These are phyloP conservation scores for Chrysochromulina parva DNA, from an alignment of 78 protist species.

Conservation along the genomic window DNA sequence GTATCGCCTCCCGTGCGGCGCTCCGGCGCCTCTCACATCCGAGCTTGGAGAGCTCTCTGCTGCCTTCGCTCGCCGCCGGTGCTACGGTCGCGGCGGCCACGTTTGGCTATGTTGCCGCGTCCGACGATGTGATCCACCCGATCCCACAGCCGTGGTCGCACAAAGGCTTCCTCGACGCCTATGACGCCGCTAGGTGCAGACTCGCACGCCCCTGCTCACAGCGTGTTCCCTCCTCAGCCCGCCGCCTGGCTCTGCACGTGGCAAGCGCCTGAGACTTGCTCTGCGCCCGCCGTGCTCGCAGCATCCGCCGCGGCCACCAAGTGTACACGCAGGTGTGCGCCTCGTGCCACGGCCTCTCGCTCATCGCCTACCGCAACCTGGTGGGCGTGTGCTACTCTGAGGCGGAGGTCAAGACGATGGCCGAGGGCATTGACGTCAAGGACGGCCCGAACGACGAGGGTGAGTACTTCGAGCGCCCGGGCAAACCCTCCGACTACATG, in stretches of 20 bases:
- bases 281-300: neutral
- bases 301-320: constrained; percentile 85
- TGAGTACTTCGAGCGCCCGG: constrained; percentile 82
- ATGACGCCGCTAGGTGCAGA: constrained; percentile 38
- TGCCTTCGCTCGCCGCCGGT: constrained; percentile 4
- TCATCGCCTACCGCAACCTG: constrained; percentile 79
- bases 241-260: neutral
- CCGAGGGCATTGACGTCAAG: constrained; percentile 62
- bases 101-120: neutral
- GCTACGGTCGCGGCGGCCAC: neutral
- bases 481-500: constrained; percentile 83
- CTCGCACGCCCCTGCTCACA: too few relatives aligned
- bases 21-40: too few relatives aligned
- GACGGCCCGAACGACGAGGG: constrained; percentile 86
- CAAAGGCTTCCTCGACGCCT: constrained; percentile 47
- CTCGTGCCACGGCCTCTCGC: constrained; percentile 80
- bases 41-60: too few relatives aligned
- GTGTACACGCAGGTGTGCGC: constrained; percentile 88
- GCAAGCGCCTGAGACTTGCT: neutral
- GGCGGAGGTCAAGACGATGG: constrained; percentile 74
- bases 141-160: constrained; percentile 63
- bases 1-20: too few relatives aligned
- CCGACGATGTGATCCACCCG: constrained; percentile 47
- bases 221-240: neutral
- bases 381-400: constrained; percentile 65